A percentile compares a stretch with the other conserved stretches of the same genome.
These are phyloP conservation scores for Seminavis robusta DNA, from an alignment of 108 stramenopile genomes.

Conservation along the genomic window DNA sequence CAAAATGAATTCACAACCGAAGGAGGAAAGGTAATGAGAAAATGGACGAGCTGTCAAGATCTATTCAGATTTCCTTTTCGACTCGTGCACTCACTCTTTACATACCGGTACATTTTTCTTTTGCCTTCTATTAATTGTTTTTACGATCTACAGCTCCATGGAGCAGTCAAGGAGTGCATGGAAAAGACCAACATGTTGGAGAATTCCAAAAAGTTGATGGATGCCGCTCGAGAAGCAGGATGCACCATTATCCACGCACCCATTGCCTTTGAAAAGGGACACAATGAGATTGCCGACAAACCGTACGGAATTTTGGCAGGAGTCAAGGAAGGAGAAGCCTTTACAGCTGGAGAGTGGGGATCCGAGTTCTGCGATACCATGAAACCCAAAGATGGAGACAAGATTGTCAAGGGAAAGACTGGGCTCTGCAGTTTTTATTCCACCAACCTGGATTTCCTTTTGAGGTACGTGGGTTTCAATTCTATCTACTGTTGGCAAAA, in stretches of 20 bases:
- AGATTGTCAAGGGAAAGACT: constrained; percentile 66
- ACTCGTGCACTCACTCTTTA: no score
- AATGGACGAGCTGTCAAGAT: no score
- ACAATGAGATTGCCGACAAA: constrained; percentile 40
- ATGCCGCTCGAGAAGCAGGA: constrained; percentile 46
- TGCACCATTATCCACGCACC: constrained; percentile 60
- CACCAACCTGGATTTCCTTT: constrained; percentile 73
- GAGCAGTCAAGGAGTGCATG: constrained; percentile 59
- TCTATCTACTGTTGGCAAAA: no score
- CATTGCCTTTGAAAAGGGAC: constrained; percentile 57
- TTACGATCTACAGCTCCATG: no score
- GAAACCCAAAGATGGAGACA: constrained; percentile 47
- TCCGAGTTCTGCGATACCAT: constrained; percentile 46
- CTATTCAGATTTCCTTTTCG: no score
- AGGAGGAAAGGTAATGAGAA: constrained; percentile 72
- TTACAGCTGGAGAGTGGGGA: constrained; percentile 56
- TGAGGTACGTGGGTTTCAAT: constrained; percentile 53
- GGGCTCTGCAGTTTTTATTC: constrained; percentile 70
- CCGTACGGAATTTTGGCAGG: constrained; percentile 67
- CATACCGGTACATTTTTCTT: no score
- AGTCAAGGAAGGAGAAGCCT: constrained; percentile 58
- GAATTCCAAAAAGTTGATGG: constrained; percentile 41
- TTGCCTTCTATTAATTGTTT: no score
- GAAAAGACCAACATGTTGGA: constrained; percentile 52
- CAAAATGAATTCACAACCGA: constrained; percentile 81